Evolutionary conservation across 345 rosid species (phyloP).

Genomic region (Citrus trifoliata): DNA sequence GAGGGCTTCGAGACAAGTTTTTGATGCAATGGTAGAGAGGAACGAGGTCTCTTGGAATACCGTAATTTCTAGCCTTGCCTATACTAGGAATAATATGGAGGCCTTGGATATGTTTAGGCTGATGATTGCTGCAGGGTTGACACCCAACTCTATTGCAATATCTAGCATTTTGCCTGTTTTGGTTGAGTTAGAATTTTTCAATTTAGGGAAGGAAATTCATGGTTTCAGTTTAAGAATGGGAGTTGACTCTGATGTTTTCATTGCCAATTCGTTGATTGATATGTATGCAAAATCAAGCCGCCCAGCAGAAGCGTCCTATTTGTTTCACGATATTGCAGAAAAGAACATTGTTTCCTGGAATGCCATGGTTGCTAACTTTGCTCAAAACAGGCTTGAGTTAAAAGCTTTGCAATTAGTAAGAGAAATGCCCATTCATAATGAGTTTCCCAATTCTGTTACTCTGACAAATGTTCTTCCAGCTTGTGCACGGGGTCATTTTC

Average conservation of each 20-base stretch:
- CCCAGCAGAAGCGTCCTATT: slow-evolving; percentile 21
- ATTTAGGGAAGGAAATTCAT: slow-evolving; percentile 41
- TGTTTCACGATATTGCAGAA: slow-evolving; percentile 26
- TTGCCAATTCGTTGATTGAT: slow-evolving; percentile 50
- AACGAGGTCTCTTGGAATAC: slow-evolving; percentile 47
- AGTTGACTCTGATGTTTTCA: slow-evolving; percentile 34
- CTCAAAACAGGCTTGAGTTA: slow-evolving; percentile 36
- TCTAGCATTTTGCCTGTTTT: slow-evolving; percentile 42
- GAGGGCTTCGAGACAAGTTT: slow-evolving; percentile 29
- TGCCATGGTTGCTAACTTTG: slow-evolving; percentile 49
- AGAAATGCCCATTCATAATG: slow-evolving; percentile 38
- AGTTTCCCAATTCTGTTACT: slow-evolving; percentile 37
- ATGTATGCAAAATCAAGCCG: slow-evolving; percentile 47
- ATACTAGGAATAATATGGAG: slow-evolving; percentile 22
- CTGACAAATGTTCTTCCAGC: slow-evolving; percentile 44
- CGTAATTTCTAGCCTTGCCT: slow-evolving; percentile 32
- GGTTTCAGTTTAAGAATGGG: slow-evolving; percentile 40
- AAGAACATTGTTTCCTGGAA: slow-evolving; percentile 52
- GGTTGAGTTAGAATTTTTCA: slow-evolving; percentile 30
- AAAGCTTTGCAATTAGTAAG: slow-evolving; percentile 34
- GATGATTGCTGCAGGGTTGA: slow-evolving; percentile 33
- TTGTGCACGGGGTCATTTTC: slow-evolving; percentile 34
- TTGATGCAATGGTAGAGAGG: slow-evolving; percentile 38
- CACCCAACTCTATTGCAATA: slow-evolving; percentile 39
- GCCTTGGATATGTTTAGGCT: slow-evolving; percentile 33